Base-by-base conservation (phyloP, 225 moss, liverwort and hornwort species). In the Marchantia polymorpha region DNA sequence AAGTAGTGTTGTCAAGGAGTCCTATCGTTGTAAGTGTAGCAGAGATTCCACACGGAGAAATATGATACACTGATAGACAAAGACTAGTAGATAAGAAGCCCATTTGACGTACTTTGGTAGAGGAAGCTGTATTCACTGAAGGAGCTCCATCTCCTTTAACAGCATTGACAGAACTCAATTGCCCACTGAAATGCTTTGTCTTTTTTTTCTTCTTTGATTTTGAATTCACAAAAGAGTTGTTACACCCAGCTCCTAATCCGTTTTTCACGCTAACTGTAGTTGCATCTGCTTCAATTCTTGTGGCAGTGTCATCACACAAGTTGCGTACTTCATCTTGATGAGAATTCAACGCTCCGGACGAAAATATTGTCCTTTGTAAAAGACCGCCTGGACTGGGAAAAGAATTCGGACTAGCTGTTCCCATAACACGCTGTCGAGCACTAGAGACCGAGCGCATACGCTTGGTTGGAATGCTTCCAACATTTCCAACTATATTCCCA, bases 381-480 rank as follows among this genome's bases (percentile, higher is more conserved):
- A 82, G 78, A 19, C 87, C 89, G 58, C 72, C 74, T 64, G 84
- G 53, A 80, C 86, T 77, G 39, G 88, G 83, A 30, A 91, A 96
- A 74, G 91, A 75, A 56, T 86, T 84, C 0, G 83, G 83, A 65
- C 89, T 88, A 81, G 79, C 83, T 69, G 84, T 78, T 58, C 88
- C 88, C 70, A 86, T 56, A 17, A 81, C 29, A 17, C 89, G 84
- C 75, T 89, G 89, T 74, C 89, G 79, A 14, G 84, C 78, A 75
- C 77, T 81, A 59, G 78, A 59, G 64, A 84, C 86, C 78, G 89
- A 96, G 50, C 92, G 93, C 78, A 92, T 89, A 69, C 95, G 89
- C 83, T 96, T 96, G 22, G 92, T 89, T 55, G 93, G 93, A 65
- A 96, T 96, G 76, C 86, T 88, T 47, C 93, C 93, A 22, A 81